Evolutionary conservation across 495 filamentous ascomycete species (phyloP).

Genomic region (Talaromyces nanjingensis): DNA sequence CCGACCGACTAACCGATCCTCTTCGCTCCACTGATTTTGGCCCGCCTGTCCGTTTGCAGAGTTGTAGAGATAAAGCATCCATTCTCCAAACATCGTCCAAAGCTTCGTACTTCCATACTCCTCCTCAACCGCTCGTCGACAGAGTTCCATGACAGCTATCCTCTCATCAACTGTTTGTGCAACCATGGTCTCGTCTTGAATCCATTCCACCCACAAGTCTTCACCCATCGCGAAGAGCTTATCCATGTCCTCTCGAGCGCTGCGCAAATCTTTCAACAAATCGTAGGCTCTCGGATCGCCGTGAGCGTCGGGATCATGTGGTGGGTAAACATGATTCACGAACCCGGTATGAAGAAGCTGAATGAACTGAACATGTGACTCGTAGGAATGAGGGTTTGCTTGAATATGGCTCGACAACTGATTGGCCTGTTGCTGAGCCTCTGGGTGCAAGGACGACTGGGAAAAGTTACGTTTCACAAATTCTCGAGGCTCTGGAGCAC

Average conservation of each 20-base stretch:
- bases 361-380: slow-evolving; percentile 58
- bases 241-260: slow-evolving; percentile 59
- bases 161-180: slow-evolving; percentile 57
- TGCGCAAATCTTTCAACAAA: slow-evolving; percentile 53
- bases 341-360: slow-evolving; percentile 58
- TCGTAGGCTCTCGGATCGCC: slow-evolving; percentile 47
- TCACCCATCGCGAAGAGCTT: slow-evolving; percentile 61
- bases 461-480: slow-evolving; percentile 41
- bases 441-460: slow-evolving; percentile 44
- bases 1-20: slow-evolving; percentile 65
- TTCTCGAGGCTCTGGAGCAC: slow-evolving; percentile 36
- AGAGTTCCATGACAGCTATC: slow-evolving; percentile 76
- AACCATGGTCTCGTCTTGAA: slow-evolving; percentile 55
- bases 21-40: slow-evolving; percentile 61
- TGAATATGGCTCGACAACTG: slow-evolving; percentile 47
- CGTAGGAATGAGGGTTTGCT: slow-evolving; percentile 57
- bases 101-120: slow-evolving; percentile 79
- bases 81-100: slow-evolving; percentile 86
- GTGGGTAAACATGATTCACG: slow-evolving; percentile 44
- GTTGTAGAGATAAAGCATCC: slow-evolving; percentile 67
- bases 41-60: slow-evolving; percentile 49
- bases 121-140: slow-evolving; percentile 68
- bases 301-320: slow-evolving; percentile 38
- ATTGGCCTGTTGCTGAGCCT: slow-evolving; percentile 46
- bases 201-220: slow-evolving; percentile 57